Percentiles rank a stretch among this genome's conserved stretches.
Evolutionary conservation across 768 basidiomycete genomes (phyloP).

Genomic region (Amanita brunnescens): DNA sequence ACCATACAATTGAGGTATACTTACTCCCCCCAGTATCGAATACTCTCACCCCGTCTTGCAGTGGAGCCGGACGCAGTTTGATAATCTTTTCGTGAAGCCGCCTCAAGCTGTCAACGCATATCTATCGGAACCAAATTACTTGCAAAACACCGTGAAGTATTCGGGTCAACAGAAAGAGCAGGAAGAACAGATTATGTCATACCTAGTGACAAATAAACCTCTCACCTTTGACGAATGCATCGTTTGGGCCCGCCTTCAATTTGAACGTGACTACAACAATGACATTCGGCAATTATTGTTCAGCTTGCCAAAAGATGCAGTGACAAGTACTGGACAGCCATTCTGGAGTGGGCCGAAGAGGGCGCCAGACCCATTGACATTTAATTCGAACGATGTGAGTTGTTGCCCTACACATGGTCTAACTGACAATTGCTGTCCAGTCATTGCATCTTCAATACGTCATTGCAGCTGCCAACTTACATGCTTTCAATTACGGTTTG

Average conservation of each 20-base stretch:
- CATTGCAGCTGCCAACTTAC: slow-evolving; percentile 90
- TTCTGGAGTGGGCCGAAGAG: slow-evolving; percentile 99
- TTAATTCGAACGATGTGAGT: slow-evolving; percentile 80
- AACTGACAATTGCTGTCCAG: slow-evolving; percentile 31
- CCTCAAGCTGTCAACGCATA: slow-evolving; percentile 92
- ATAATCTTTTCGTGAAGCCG: slow-evolving; percentile 89
- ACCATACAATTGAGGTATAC: slow-evolving; percentile 91
- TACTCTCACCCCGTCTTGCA: slow-evolving; percentile 19
- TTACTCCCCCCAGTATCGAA: neutral
- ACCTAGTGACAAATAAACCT: slow-evolving; percentile 87
- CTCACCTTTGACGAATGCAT: slow-evolving; percentile 97
- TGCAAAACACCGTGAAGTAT: slow-evolving; percentile 85
- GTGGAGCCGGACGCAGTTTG: slow-evolving; percentile 95
- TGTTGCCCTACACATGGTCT: neutral
- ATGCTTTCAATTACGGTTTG: slow-evolving; percentile 96
- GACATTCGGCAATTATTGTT: slow-evolving; percentile 87
- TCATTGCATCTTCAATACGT: slow-evolving; percentile 81
- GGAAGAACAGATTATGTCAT: slow-evolving; percentile 79
- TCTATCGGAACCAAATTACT: slow-evolving; percentile 91
- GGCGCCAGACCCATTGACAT: slow-evolving; percentile 84
- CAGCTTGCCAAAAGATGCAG: slow-evolving; percentile 91
- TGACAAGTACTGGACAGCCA: slow-evolving; percentile 86
- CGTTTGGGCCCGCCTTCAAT: slow-evolving; percentile 91
- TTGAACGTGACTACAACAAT: slow-evolving; percentile 90
- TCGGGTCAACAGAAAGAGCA: slow-evolving; percentile 90